phyloP scores from a whole-genome alignment of 2,329 filamentous ascomycete species.

The Didymella arachidicola region DNA sequence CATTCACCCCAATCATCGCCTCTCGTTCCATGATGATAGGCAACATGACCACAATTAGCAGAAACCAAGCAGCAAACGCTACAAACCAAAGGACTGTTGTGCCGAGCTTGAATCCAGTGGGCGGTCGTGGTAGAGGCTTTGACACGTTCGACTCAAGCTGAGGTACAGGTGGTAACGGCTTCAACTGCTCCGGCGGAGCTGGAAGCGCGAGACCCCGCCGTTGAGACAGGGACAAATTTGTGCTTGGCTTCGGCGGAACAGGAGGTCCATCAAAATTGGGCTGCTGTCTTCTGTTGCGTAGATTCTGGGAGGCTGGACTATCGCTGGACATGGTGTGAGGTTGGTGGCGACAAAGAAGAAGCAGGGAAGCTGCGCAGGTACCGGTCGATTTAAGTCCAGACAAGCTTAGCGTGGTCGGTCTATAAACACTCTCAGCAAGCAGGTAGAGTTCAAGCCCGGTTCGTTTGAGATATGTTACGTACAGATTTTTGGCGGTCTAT shows the following conservation, averaged over 20 bases:
- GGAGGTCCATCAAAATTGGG: not conserved
- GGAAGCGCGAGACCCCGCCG: slow-evolving; percentile 3
- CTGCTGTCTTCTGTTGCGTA: slow-evolving; percentile 10
- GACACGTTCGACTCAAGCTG: no score
- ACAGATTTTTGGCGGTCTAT: not conserved
- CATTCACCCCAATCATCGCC: slow-evolving; percentile 40
- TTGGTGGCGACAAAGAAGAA: not conserved
- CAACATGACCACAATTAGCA: slow-evolving; percentile 35
- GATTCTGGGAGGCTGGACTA: not conserved
- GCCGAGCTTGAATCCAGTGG: slow-evolving; percentile 3
- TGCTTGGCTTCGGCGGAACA: slow-evolving; percentile 13
- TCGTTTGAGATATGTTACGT: not conserved
- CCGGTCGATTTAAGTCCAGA: not conserved
- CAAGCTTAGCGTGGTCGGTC: not conserved
- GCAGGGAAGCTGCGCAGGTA: not conserved
- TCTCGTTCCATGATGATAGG: slow-evolving; percentile 40
- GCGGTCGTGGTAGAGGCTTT: slow-evolving; percentile 28
- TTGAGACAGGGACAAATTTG: slow-evolving; percentile 2
- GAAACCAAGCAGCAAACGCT: slow-evolving; percentile 34
- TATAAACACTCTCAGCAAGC: not conserved
- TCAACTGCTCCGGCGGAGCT: slow-evolving; percentile 8
- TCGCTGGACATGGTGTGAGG: slow-evolving; percentile 4
- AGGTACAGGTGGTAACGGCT: slow-evolving; percentile 27
- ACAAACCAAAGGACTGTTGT: slow-evolving; percentile 25
- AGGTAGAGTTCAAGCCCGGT: not conserved